These are phyloP conservation scores for Pichia nakasei DNA, from an alignment of 805 yeast species.

Conservation along the genomic window DNA sequence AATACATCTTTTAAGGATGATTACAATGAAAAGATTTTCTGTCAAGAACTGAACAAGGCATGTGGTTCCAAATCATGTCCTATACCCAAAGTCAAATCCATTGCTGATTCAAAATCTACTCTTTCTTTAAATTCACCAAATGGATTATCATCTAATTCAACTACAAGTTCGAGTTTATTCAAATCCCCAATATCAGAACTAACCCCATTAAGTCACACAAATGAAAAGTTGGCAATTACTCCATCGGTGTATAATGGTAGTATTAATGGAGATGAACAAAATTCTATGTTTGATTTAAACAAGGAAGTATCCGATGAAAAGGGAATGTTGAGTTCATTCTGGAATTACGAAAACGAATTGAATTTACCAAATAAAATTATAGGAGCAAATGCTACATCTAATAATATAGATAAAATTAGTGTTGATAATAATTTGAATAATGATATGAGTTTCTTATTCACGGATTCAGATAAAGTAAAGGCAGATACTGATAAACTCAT, in stretches of 20 bases:
- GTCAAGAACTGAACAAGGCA: constrained; percentile 66
- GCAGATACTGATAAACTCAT: constrained; percentile 2
- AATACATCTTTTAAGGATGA: constrained; percentile 23
- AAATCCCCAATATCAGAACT: neutral
- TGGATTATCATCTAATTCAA: neutral
- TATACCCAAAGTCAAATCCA: constrained; percentile 36
- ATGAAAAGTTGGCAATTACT: neutral
- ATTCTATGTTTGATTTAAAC: too few relatives aligned
- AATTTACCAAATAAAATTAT: neutral
- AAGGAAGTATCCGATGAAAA: neutral
- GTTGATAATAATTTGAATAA: constrained; percentile 2
- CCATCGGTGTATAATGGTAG: constrained; percentile 1
- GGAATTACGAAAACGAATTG: neutral
- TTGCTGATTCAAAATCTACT: neutral
- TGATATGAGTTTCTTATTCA: constrained; percentile 10
- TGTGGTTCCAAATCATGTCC: constrained; percentile 75
- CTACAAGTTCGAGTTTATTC: neutral
- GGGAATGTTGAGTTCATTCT: neutral
- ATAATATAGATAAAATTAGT: neutral
- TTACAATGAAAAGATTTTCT: constrained; percentile 72
- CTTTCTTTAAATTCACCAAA: too few relatives aligned
- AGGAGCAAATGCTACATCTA: neutral
- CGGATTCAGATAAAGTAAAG: neutral
- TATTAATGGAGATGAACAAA: neutral
- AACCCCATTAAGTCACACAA: neutral